These are phyloP conservation scores for Syncephalastrum contaminatum DNA, from an alignment of 371 early-diverging fungal species.

Conservation along the genomic window DNA sequence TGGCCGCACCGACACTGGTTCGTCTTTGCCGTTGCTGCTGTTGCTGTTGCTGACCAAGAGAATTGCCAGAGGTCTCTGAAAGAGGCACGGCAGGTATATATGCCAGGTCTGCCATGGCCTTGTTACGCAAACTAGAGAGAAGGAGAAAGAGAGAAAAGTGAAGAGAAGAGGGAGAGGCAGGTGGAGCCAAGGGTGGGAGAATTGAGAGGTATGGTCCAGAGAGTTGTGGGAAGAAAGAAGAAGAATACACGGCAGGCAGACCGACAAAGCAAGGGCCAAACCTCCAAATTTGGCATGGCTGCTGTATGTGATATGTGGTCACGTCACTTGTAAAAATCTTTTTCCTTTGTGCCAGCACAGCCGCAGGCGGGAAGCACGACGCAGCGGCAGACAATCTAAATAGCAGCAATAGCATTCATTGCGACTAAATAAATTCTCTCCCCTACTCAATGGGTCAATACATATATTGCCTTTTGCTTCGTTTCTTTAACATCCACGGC, in stretches of 20 bases:
- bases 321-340: no score
- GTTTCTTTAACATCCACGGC: no score
- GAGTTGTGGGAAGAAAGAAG: conserved; percentile 3
- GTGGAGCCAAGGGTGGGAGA: conserved; percentile 9
- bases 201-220: neutral
- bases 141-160: conserved; percentile 1
- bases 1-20: neutral
- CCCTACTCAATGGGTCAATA: no score
- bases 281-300: no score
- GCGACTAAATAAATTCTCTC: no score
- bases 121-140: neutral
- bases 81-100: conserved; percentile 8
- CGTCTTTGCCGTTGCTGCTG: conserved; percentile 2
- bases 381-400: no score
- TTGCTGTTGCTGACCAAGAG: conserved; percentile 2
- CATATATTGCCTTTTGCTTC: no score
- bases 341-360: no score
- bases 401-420: no score
- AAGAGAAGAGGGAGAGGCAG: neutral
- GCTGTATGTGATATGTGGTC: no score
- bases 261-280: neutral
- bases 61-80: conserved; percentile 2
- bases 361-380: no score
- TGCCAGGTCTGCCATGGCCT: conserved; percentile 10
- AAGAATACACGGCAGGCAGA: conserved; percentile 5